phyloP scores from a whole-genome alignment of 441 rosid genomes.

The Euphorbia celastroides region DNA sequence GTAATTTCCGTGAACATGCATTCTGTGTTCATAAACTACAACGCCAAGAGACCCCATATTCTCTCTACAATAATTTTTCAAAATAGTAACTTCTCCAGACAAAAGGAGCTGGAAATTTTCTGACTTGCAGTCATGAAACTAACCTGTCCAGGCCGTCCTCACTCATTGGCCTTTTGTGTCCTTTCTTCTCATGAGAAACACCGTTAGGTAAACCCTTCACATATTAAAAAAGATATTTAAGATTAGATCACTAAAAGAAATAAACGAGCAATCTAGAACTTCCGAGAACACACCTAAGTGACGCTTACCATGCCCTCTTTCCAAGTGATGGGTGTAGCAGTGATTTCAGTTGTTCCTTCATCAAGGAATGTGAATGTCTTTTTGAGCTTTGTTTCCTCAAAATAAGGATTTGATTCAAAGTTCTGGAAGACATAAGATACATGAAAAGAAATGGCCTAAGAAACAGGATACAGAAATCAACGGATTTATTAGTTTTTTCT shows the following conservation, averaged over 20 bases:
- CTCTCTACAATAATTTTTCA: no score
- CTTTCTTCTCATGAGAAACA: constrained; percentile 63
- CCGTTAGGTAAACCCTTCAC: constrained; percentile 67
- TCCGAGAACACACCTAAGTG: not conserved
- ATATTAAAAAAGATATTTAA: constrained; percentile 18
- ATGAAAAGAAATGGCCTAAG: not conserved
- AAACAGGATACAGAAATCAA: not conserved
- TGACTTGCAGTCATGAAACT: no score
- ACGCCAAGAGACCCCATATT: no score
- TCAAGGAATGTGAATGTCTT: constrained; percentile 77
- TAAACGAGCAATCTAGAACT: constrained; percentile 4
- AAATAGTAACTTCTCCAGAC: no score
- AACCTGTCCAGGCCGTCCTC: no score
- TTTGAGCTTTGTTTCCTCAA: constrained; percentile 74
- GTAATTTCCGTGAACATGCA: no score
- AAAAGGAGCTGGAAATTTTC: no score
- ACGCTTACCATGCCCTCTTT: constrained; percentile 73
- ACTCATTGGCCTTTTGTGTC: constrained; percentile 23
- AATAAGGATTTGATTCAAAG: constrained; percentile 73
- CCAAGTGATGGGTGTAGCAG: constrained; percentile 85
- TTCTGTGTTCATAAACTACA: no score
- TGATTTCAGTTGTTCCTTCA: constrained; percentile 76
- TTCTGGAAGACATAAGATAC: constrained; percentile 33
- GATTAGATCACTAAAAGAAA: not conserved
- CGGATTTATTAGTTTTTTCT: not conserved